Base-by-base conservation (phyloP, 1,284 basidiomycete species). In the Boletellus dicymbophilus region DNA sequence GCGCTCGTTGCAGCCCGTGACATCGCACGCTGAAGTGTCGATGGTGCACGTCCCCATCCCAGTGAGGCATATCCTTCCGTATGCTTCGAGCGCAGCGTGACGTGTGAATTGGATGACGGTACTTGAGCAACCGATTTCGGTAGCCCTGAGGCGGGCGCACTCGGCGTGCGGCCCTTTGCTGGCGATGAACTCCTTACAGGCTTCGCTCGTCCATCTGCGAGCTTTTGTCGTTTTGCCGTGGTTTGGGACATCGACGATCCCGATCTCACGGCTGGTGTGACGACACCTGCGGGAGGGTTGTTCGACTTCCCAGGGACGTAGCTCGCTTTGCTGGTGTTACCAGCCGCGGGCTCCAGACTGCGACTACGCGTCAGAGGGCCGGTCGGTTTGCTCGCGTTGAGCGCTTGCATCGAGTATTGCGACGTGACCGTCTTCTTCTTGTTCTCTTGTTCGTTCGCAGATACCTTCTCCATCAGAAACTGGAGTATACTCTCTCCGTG, bases 401-500 rank as follows among this genome's bases (percentile, higher is more conserved):
- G 38, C 64, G 71, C 54, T 55, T 70, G 58, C 31, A 59, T 39
- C 37, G 66, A 66, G 37, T 63, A 67, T 45, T 62, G 65, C 21
- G 67, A 66, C 3, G 58, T 40, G 40, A 57, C 41, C n/a, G 42
- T 59, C 58, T 73, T 78, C 54, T 74, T 74, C 66, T 78, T 83
- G 65, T 90, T 93, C 70, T 93, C 90, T 68, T 92, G 92, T 56
- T 89, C 88, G 4, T 76, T 72, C 1, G 80, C 78, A 52, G 83
- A 80, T 37, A 87, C 69, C 4, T 80, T 82, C 51, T 88, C 85
- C 69, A 86, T 79, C 25, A 98, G 81, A 52, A 89, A 75, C 46
- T 90, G 87, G 23, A 96, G 70, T 58, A 98, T 88, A 53, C 90
- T 84, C 55, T 87, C 80, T 8, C 95, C 95, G 54, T 92, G 84